Conservation (phyloP, 148 eudicot species). For the Nepenthes gracilis region DNA sequence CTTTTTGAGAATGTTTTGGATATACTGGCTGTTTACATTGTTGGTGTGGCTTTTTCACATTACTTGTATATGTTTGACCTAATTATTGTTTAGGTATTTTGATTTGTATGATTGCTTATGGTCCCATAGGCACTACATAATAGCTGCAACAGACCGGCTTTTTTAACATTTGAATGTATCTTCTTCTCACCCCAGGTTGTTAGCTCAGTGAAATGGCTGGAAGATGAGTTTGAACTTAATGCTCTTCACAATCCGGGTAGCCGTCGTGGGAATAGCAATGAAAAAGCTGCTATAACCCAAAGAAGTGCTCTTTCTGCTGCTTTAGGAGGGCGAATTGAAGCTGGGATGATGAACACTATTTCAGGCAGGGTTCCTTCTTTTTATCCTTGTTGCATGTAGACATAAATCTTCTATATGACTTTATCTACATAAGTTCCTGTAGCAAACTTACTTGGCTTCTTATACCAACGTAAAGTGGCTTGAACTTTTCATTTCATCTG, state of each 20-base stretch:
- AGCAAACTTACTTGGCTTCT: not conserved
- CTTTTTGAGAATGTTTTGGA: too few species aligned
- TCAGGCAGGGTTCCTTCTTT: slow-evolving; percentile 41
- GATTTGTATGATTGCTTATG: too few species aligned
- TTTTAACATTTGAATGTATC: not conserved
- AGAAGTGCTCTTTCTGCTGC: slow-evolving; percentile 96
- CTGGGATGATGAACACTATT: slow-evolving; percentile 82
- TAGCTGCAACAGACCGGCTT: too few species aligned
- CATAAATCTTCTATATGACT: too few species aligned
- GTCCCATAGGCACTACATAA: too few species aligned
- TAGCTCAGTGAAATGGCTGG: slow-evolving; percentile 99
- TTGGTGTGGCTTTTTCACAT: too few species aligned
- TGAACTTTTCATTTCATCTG: too few species aligned
- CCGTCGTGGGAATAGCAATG: slow-evolving; percentile 78
- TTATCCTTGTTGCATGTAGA: not conserved
- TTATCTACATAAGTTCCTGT: too few species aligned
- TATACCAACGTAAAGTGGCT: not conserved
- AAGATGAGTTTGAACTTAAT: slow-evolving; percentile 98
- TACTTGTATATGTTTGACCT: too few species aligned
- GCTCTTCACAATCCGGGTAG: slow-evolving; percentile 99
- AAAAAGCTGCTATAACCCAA: slow-evolving; percentile 89
- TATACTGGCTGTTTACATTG: too few species aligned
- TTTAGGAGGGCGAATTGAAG: slow-evolving; percentile 89
- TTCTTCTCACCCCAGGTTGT: slow-evolving; percentile 51
- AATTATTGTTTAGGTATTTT: too few species aligned